Conservation (phyloP, 2,329 filamentous ascomycete genomes). For the Bipolaris victoriae region DNA sequence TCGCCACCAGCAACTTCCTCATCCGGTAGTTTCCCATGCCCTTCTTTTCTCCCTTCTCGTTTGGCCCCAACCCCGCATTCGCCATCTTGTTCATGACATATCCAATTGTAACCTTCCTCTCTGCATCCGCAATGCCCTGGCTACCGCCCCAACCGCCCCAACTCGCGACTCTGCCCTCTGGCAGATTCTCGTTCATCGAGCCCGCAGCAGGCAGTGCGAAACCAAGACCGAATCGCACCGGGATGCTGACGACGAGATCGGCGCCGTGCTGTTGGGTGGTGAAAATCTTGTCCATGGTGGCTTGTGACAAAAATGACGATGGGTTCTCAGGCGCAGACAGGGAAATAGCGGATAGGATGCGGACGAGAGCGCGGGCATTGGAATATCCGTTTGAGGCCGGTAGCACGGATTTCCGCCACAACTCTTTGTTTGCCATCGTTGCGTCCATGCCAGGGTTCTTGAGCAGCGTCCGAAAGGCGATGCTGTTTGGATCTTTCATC, state of each 20-base stretch:
- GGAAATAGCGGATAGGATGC: conserved; percentile 16
- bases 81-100: conserved; percentile 34
- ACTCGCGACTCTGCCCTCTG: conserved; percentile 16
- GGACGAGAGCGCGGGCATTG: conserved; percentile 21
- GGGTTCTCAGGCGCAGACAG: conserved; percentile 3
- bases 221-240: conserved; percentile 19
- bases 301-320: conserved; percentile 9
- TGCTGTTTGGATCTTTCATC: not conserved
- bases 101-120: conserved; percentile 19
- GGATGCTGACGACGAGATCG: conserved; percentile 15
- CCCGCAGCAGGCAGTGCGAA: conserved; percentile 9
- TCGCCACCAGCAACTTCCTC: conserved; percentile 12
- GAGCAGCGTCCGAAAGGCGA: conserved; percentile 12
- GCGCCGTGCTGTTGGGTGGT: conserved; percentile 7
- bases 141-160: conserved; percentile 32
- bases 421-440: not conserved
- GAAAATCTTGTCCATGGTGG: conserved; percentile 25
- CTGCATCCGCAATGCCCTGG: conserved; percentile 22
- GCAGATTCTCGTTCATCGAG: conserved; percentile 13
- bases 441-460: conserved; percentile 19
- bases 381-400: conserved; percentile 20
- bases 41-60: not conserved
- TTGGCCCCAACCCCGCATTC: conserved; percentile 2
- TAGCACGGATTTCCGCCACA: conserved; percentile 7
- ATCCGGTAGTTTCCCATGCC: conserved; percentile 16